These are phyloP conservation scores for Epichloe baconii DNA, from an alignment of 2,329 filamentous ascomycete species.

Conservation along the genomic window DNA sequence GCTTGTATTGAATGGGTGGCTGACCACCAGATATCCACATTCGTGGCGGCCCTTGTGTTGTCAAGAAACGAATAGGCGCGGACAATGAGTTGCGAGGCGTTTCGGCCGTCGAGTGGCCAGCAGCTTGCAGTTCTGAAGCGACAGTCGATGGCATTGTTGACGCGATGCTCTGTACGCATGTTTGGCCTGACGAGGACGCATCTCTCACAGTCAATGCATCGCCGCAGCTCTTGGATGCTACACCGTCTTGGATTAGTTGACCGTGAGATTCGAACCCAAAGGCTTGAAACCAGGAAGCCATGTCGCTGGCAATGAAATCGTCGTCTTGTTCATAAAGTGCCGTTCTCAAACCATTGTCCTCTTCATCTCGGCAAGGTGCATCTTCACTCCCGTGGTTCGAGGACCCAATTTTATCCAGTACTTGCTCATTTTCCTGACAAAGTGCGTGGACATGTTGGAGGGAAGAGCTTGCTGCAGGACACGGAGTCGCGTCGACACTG, in stretches of 20 bases:
- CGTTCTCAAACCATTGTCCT: not conserved
- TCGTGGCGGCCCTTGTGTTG: slow-evolving; percentile 15
- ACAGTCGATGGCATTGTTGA: slow-evolving; percentile 17
- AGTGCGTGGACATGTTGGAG: not conserved
- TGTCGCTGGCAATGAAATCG: slow-evolving; percentile 25
- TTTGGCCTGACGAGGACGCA: slow-evolving; percentile 8
- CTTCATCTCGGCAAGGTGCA: not conserved
- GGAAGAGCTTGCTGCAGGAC: not conserved
- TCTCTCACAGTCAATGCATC: not conserved
- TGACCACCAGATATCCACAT: slow-evolving; percentile 24
- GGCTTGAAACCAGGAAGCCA: slow-evolving; percentile 37
- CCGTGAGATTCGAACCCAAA: slow-evolving; percentile 34
- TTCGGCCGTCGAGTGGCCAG: slow-evolving; percentile 3
- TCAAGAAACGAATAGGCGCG: slow-evolving; percentile 20
- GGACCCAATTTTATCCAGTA: not conserved
- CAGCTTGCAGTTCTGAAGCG: slow-evolving; percentile 22
- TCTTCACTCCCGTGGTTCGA: not conserved
- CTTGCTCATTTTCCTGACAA: not conserved
- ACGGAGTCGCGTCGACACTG: not conserved
- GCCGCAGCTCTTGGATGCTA: not conserved
- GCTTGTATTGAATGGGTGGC: slow-evolving; percentile 16
- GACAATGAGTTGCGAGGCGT: slow-evolving; percentile 5
- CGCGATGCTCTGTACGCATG: slow-evolving; percentile 9
- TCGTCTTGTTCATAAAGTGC: slow-evolving; percentile 29
- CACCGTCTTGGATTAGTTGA: slow-evolving; percentile 20